Evolutionary conservation across 2,329 filamentous ascomycete species (phyloP).

Genomic region (Fusarium transvaalense): DNA sequence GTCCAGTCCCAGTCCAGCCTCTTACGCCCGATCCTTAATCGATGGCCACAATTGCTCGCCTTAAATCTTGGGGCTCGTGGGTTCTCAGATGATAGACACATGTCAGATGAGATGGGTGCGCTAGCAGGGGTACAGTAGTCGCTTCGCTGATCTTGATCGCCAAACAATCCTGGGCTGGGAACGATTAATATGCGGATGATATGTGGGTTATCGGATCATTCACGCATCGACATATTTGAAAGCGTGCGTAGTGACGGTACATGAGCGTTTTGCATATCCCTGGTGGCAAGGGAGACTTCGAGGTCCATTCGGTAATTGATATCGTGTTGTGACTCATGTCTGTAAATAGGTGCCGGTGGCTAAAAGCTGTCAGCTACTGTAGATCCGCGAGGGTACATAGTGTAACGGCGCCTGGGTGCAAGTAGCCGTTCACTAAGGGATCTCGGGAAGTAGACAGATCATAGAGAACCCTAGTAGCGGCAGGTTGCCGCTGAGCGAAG

Average conservation of each 20-base stretch:
- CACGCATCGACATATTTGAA: conserved; percentile 10
- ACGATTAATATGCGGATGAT: conserved; percentile 16
- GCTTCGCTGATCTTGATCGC: conserved; percentile 47
- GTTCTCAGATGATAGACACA: conserved; percentile 48
- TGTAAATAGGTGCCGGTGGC: conserved; percentile 3
- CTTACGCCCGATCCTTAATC: conserved; percentile 41
- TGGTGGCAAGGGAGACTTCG: conserved; percentile 9
- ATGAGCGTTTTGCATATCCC: neutral
- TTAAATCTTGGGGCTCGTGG: conserved; percentile 45
- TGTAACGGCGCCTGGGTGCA: conserved; percentile 33
- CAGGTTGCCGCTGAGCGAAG: conserved; percentile 30
- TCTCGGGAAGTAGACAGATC: conserved; percentile 17
- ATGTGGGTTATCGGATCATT: conserved; percentile 40
- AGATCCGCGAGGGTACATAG: conserved; percentile 11
- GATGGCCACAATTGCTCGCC: conserved; percentile 38
- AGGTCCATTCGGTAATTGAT: conserved; percentile 8
- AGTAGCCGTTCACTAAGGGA: conserved; percentile 25
- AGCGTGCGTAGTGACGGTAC: conserved; percentile 11
- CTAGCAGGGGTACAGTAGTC: conserved; percentile 45
- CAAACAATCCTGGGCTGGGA: conserved; percentile 14
- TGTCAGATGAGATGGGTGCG: conserved; percentile 45
- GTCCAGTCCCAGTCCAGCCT: conserved; percentile 35
- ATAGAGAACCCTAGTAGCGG: conserved; percentile 25
- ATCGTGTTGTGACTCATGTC: conserved; percentile 12
- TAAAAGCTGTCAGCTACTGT: conserved; percentile 9